Percentiles rank a stretch among this genome's conserved stretches.
phyloP scores from a whole-genome alignment of 805 yeast species.

The Cyberlindnera saturnus region DNA sequence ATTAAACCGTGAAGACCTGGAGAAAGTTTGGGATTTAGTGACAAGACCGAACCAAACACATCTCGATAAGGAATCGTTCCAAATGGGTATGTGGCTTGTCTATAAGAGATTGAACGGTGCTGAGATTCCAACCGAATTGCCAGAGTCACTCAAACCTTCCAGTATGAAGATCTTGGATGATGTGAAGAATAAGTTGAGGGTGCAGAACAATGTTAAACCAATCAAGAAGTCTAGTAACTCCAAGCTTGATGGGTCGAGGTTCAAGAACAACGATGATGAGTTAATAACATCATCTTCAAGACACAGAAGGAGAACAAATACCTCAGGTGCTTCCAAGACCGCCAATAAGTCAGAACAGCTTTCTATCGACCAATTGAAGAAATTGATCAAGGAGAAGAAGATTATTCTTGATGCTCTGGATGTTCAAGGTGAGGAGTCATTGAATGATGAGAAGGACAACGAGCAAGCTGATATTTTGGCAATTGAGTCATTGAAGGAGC shows the following conservation, averaged over 20 bases:
- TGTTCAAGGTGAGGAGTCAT: conserved; percentile 25
- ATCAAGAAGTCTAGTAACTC: conserved; percentile 24
- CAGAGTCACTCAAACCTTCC: conserved; percentile 89
- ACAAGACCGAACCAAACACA: conserved; percentile 83
- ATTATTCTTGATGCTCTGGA: conserved; percentile 50
- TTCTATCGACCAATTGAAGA: conserved; percentile 51
- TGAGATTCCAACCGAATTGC: conserved; percentile 72
- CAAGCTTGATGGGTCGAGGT: conserved; percentile 36
- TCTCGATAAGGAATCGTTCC: conserved; percentile 86
- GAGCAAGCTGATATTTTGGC: conserved; percentile 39
- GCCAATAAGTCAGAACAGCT: conserved; percentile 7
- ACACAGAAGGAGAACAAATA: conserved; percentile 21
- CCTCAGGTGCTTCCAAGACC: not conserved
- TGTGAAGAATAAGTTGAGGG: conserved; percentile 49
- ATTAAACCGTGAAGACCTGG: conserved; percentile 79
- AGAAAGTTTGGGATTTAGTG: conserved; percentile 83
- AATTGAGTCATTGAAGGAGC: conserved; percentile 36
- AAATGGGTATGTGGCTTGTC: conserved; percentile 95
- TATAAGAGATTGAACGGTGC: conserved; percentile 85
- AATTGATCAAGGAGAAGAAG: conserved; percentile 67
- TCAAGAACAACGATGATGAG: conserved; percentile 75
- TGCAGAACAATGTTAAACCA: conserved; percentile 6
- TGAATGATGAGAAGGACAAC: conserved; percentile 38
- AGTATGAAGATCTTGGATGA: conserved; percentile 70
- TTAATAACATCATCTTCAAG: conserved; percentile 20